Base-by-base conservation (phyloP, 768 basidiomycete species). In the Russula compacta region DNA sequence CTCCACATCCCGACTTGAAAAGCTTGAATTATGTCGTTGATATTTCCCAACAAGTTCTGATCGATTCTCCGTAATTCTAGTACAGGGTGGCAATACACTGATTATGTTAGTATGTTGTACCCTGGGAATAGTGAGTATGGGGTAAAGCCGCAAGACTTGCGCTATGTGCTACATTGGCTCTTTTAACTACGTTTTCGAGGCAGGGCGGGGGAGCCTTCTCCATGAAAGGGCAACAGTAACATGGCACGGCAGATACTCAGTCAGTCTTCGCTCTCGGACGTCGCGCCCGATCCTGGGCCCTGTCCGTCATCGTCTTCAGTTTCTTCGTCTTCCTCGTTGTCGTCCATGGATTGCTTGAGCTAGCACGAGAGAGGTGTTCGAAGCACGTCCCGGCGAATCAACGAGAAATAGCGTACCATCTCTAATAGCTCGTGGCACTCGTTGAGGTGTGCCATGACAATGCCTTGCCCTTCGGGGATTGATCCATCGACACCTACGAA, bases 381-480 rank as follows among this genome's bases (percentile, higher is more conserved):
- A 44, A 21, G 49, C 35, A 46, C 19, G 60, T 21, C 54, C 36
- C 24, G 14, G 19, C 2, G 21, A 29, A 46, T 33, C 6, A 2
- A 32, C 38, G 19, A 17, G 24, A 19, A 53, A 33, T 7, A 10
- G 33, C 81, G 43, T 66, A 90, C 90, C 93, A 98, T 95, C 75
- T 94, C 93, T 12, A 98, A 77, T 58, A 98, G 76, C 72, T 98
- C 95, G 69, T 98, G 95, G 61, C 94, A 95, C 73, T 98, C 95
- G 65, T 88, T 94, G 53, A 98, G 75, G 72, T 98, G 93, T 4
- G 95, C 95, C 80, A 93, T 93, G 56, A 98, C 81, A 67, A 95
- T 92, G 14, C 92, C 95, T 71, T 98, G 95, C 2, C 95, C 95
- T 72, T 98, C 95, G 1, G 95, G 95, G 66, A 98, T 83, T 32